phyloP scores from a whole-genome alignment of 1,284 basidiomycete genomes.

The Malassezia slooffiae region DNA sequence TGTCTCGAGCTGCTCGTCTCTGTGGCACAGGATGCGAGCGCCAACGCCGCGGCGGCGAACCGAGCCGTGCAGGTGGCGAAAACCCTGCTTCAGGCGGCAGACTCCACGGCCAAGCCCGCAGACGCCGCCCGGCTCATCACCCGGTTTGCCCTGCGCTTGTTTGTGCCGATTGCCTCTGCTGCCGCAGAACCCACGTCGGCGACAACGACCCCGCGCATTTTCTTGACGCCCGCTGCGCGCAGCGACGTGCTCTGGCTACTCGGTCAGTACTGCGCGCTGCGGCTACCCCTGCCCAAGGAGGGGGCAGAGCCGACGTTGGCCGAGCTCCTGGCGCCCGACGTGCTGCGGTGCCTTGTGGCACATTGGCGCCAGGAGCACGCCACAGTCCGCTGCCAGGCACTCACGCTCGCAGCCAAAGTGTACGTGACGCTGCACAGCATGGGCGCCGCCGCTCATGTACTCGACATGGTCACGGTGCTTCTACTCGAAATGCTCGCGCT shows the following conservation, averaged over 20 bases:
- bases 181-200: constrained; percentile 6
- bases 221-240: too few relatives aligned
- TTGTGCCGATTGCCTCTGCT: constrained; percentile 10
- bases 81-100: background rate
- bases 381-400: constrained; percentile 26
- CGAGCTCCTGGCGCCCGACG: constrained; percentile 30
- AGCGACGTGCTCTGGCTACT: constrained; percentile 34
- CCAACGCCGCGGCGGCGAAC: background rate
- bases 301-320: constrained; percentile 19
- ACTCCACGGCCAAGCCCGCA: background rate
- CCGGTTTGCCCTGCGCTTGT: constrained; percentile 25
- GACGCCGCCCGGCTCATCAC: constrained; percentile 19
- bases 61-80: constrained; percentile 8
- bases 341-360: constrained; percentile 32
- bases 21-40: constrained; percentile 3
- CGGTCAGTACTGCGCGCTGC: constrained; percentile 29
- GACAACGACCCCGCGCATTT: too few relatives aligned
- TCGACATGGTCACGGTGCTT: constrained; percentile 18
- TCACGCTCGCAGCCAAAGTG: constrained; percentile 34
- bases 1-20: constrained; percentile 6
- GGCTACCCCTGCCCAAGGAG: background rate
- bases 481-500: constrained; percentile 30
- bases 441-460: constrained; percentile 6
- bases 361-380: constrained; percentile 34
- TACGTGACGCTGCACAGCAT: constrained; percentile 20